Conservation (phyloP, 345 rosid species). For the Brassica cretica region DNA sequence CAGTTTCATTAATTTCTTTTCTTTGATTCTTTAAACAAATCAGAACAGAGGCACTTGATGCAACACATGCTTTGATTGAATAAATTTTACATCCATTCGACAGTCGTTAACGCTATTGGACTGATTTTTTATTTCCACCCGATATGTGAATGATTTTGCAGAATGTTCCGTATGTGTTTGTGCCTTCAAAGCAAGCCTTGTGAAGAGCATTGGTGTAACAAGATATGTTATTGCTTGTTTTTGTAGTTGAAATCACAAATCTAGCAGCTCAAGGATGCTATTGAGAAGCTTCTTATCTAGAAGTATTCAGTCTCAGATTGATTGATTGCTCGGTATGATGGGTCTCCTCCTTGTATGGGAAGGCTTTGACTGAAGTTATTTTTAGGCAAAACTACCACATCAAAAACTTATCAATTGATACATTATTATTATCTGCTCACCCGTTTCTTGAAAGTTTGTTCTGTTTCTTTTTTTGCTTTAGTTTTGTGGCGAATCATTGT, state of each 20-base stretch:
- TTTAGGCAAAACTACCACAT: constrained; percentile 24
- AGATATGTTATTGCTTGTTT: constrained; percentile 91
- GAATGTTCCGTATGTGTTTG: constrained; percentile 98
- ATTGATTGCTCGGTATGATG: constrained; percentile 74
- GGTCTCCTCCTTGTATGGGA: constrained; percentile 65
- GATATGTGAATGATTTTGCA: constrained; percentile 39
- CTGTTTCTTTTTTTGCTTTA: neutral
- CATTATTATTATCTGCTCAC: neutral
- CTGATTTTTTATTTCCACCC: too few species aligned
- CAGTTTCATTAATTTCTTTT: too few species aligned
- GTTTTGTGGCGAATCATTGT: constrained; percentile 4
- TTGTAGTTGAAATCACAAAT: constrained; percentile 83
- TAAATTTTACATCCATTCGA: too few species aligned
- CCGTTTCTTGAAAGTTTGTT: constrained; percentile 10
- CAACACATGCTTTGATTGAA: too few species aligned
- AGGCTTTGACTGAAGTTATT: constrained; percentile 70
- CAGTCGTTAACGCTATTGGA: too few species aligned
- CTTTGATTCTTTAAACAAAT: too few species aligned
- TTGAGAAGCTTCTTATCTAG: constrained; percentile 87
- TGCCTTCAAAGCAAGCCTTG: constrained; percentile 91
- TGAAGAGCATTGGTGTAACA: constrained; percentile 95
- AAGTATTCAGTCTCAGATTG: neutral
- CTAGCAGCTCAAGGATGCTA: constrained; percentile 90
- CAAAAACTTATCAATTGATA: constrained; percentile 6
- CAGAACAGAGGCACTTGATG: too few species aligned